Evolutionary conservation across 2,329 filamentous ascomycete genomes (phyloP), one percentile per base, ranked within the genome.

Genomic region (Hymenoscyphus scutula): DNA sequence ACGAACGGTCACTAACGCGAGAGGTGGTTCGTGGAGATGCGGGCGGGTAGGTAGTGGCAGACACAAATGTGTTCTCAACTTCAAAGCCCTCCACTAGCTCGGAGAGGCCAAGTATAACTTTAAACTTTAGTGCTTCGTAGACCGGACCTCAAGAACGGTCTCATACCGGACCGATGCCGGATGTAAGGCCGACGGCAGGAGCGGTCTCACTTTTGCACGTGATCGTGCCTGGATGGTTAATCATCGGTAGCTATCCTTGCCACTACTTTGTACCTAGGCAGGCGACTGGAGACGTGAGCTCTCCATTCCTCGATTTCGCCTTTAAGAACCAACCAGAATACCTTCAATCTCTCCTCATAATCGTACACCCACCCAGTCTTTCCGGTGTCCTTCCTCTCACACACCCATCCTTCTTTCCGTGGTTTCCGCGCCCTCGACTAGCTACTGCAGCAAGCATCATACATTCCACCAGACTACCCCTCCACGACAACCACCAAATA

Each of bases 31-130:
- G 53, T 54, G 53, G 55, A 41, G 25, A 30, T 41, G 38, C 32
- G 53, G 53, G 54, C 41, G n/a, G n/a, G n/a, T n/a, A n/a, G n/a
- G n/a, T n/a, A 34, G 54, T 34, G 61, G 53, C 51, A 34, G 30
- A 45, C 29, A 54, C 48, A 25, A 55, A 58, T 61, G 56, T 62
- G 58, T 62, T 53, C 55, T 48, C 27, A 56, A 13, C 45, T 8
- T 38, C 54, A 19, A 55, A 54, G 11, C 29, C 45, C 45, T n/a
- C n/a, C n/a, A n/a, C n/a, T 51, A 19, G 23, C 45, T 25, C 15
- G n/a, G 45, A 51, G 60, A 65, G 60, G 63, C 60, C 63, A 65
- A 62, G 58, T 65, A 65, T 65, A 54, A 60, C 60, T 56, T 64
- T 62, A 62, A 58, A 23, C n/a, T 61, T 56, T 29, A 56, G 38